Evolutionary conservation across 768 basidiomycete species (phyloP).

Genomic region (Lentinula guzmanii): DNA sequence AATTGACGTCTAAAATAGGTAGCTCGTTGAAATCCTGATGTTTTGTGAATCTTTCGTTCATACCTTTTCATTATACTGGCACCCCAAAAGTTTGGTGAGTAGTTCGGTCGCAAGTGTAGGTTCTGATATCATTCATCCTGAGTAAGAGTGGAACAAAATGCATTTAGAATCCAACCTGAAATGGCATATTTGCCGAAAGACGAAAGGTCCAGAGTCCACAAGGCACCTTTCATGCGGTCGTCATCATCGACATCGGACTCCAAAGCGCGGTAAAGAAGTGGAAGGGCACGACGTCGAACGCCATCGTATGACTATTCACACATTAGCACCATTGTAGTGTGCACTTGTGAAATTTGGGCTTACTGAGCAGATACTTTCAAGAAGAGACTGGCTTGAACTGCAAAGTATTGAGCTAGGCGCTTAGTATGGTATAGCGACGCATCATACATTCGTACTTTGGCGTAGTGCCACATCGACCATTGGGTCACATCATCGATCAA

Average conservation of each 20-base stretch:
- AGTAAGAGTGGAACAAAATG: background rate
- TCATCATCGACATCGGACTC: slow-evolving; percentile 75
- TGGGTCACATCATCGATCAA: slow-evolving; percentile 68
- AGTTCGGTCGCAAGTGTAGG: slow-evolving; percentile 57
- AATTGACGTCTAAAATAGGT: slow-evolving; percentile 53
- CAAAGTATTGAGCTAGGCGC: background rate
- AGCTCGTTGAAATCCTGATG: background rate
- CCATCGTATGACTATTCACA: slow-evolving; percentile 59
- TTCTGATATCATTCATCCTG: slow-evolving; percentile 32
- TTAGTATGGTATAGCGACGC: background rate
- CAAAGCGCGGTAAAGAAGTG: slow-evolving; percentile 49
- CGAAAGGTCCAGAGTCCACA: slow-evolving; percentile 69
- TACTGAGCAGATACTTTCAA: slow-evolving; percentile 49
- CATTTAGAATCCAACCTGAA: slow-evolving; percentile 26
- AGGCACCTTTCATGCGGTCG: slow-evolving; percentile 88
- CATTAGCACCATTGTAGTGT: background rate
- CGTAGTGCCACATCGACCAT: slow-evolving; percentile 78
- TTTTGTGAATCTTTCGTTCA: background rate
- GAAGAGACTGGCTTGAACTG: slow-evolving; percentile 41
- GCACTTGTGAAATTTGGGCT: slow-evolving; percentile 9
- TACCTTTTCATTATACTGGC: slow-evolving; percentile 84
- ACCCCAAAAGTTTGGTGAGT: slow-evolving; percentile 55
- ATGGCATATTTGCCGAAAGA: slow-evolving; percentile 57
- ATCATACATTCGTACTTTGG: slow-evolving; percentile 39
- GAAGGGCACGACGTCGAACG: slow-evolving; percentile 56